A percentile compares a stretch with the other conserved stretches of the same genome.
These are phyloP conservation scores for Saccharomyces jurei DNA, from an alignment of 805 yeast species.

Conservation along the genomic window DNA sequence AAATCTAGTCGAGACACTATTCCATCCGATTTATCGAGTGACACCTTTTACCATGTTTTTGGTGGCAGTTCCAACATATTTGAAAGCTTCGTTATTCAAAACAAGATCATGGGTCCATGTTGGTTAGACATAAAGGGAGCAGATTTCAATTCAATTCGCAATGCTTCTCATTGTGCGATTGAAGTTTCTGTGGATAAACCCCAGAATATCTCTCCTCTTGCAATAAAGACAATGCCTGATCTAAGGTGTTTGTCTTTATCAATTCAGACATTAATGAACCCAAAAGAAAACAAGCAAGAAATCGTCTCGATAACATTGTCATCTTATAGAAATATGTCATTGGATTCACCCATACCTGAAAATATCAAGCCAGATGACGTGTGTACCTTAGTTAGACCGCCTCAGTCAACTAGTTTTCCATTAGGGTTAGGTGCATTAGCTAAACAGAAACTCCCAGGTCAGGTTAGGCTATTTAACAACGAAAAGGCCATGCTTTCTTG, in stretches of 20 bases:
- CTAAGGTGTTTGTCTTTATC: constrained; percentile 67
- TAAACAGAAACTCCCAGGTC: constrained; percentile 38
- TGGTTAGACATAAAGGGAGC: constrained; percentile 75
- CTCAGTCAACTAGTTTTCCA: constrained; percentile 59
- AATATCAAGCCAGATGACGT: constrained; percentile 50
- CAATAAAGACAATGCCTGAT: constrained; percentile 48
- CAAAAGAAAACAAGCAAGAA: constrained; percentile 72
- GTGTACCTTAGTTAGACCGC: constrained; percentile 73
- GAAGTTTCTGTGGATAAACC: constrained; percentile 57
- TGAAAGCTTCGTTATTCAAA: constrained; percentile 76
- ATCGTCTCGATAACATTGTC: constrained; percentile 77
- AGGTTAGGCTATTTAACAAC: constrained; percentile 53
- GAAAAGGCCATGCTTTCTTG: constrained; percentile 71
- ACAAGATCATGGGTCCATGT: constrained; percentile 93
- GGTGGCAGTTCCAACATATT: constrained; percentile 69
- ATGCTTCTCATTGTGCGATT: constrained; percentile 73
- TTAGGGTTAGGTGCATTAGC: constrained; percentile 63
- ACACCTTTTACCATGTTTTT: constrained; percentile 68
- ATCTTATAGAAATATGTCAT: constrained; percentile 58
- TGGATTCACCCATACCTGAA: constrained; percentile 66
- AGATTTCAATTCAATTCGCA: constrained; percentile 48
- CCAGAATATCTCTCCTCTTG: constrained; percentile 38
- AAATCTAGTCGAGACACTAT: constrained; percentile 38
- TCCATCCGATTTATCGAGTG: constrained; percentile 67
- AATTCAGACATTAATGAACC: constrained; percentile 72